Base-by-base conservation (phyloP, 352 stramenopile species). In the Hyaloperonospora arabidopsidis region DNA sequence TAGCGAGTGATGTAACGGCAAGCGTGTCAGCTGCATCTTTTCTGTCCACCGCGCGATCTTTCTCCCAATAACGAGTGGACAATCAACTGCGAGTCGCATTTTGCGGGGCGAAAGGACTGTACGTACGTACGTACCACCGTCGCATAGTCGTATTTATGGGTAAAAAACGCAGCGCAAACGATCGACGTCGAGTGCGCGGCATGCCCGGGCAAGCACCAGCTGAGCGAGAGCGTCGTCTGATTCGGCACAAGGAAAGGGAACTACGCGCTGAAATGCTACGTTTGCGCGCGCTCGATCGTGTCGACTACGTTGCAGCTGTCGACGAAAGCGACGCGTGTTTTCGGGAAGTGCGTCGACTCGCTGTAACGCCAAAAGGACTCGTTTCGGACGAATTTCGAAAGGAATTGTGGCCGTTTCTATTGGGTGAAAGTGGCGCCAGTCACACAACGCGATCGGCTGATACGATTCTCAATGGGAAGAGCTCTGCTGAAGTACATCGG, bases 371-470 rank as follows among this genome's bases (percentile, higher is more conserved):
- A 8, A 63, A 66, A 35, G 82, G 82, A 12, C 59, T 92, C 15
- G 65, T 84, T 45, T 74, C 68, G 19, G 59, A 79, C 48, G 68
- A 76, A n/a, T 67, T 93, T 14, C 70, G 84, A 1, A 62, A 63
- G 28, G 52, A 70, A 22, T 49, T 92, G 19, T 94, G 84, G 84
- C 69, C 76, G 0, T 68, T 86, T 28, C 59, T 94, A 21, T 53
- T 87, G 2, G 70, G 57, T 60, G 21, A 0, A 13, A 23, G 22
- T 43, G 18, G 1, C 10, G 21, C 51, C 28, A n/a, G n/a, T n/a
- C n/a, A n/a, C n/a, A 14, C 11, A 39, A 4, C 18, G 44, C 29
- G 32, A 28, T 63, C 36, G 45, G 65, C 23, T 7, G 44, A 49
- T 13, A 60, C 55, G 11, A 2, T 44, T 52, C 47, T 19, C 19